Conservation (phyloP, 345 rosid genomes). For the Salix arbutifolia region DNA sequence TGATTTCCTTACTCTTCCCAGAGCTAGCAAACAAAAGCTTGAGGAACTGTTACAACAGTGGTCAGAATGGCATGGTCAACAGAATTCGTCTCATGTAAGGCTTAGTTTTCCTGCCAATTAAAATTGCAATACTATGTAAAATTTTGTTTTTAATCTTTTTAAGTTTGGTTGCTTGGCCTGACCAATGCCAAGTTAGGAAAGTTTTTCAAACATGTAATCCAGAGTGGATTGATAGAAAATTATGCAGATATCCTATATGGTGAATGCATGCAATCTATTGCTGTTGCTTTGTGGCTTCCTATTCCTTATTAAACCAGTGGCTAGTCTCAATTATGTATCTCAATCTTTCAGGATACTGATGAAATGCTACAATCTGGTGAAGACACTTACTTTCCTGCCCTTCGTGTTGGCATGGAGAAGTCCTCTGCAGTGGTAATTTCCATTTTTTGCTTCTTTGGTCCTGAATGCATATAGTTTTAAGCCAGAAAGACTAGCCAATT, state of each 20-base stretch:
- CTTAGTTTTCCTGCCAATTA: neutral
- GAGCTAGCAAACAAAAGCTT: slow-evolving; percentile 83
- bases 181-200: neutral
- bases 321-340: slow-evolving; percentile 13
- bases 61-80: slow-evolving; percentile 90
- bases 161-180: neutral
- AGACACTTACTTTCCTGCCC: slow-evolving; percentile 79
- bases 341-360: slow-evolving; percentile 51
- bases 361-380: slow-evolving; percentile 76
- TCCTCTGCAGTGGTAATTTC: slow-evolving; percentile 69
- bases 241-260: neutral
- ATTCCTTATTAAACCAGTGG: neutral
- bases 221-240: neutral
- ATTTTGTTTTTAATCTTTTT: neutral
- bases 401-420: slow-evolving; percentile 58
- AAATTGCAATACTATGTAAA: neutral
- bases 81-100: slow-evolving; percentile 46
- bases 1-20: slow-evolving; percentile 28
- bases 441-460: neutral
- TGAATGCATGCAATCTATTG: neutral
- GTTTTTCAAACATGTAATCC: neutral
- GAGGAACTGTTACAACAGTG: slow-evolving; percentile 77
- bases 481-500: neutral
- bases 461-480: slow-evolving; percentile 3
- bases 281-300: neutral